Base-by-base conservation (phyloP, 257 asterid genomes). In the Penstemon eatonii region DNA sequence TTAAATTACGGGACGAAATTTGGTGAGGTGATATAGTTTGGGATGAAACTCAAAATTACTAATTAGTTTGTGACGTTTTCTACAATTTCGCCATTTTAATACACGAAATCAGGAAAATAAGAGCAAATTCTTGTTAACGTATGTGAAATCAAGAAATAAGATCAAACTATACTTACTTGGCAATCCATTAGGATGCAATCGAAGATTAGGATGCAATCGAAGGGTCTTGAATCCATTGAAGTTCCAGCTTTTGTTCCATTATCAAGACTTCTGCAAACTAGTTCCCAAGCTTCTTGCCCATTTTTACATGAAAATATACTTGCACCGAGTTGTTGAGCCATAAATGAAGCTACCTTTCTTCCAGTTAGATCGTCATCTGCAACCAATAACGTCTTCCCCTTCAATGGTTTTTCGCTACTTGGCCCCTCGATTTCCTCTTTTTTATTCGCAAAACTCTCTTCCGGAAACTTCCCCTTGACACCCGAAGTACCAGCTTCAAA, bases 151-250 rank as follows among this genome's bases (percentile, higher is more conserved):
- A 15, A 56, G 50, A 7, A 50, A 46, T 9, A 51, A 42, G 39
- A 15, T 18, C 39, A 47, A 63, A 37, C 51, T 7, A 1, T 38
- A 7, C 6, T 72, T 80, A 88, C 98, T 96, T 86, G 79, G 19
- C 96, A 93, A 43, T 88, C 99, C 97, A 93, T 90, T 44, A 93
- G 75, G 44, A 89, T 82, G 55, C 79, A 90, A 68, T 86, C 90
- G 36, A 79, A 92, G 7, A 93, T 90, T 44, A 93, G 75, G 44
- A 89, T 82, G 55, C 79, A 90, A 68, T 86, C 90, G 36, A 79
- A 92, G 7, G 92, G 87, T 36, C 25, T 40, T 44, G 38, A 46
- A 19, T 50, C 65, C 3, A 19, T 44, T 59, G 52, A 42, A 46
- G 72, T 53, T 33, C 57, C 63, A 9, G 6, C 40, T 56, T 40